A percentile compares a stretch with the other conserved stretches of the same genome.
These are phyloP conservation scores for Aquilaria malaccensis DNA, from an alignment of 345 rosid genomes.

Conservation along the genomic window DNA sequence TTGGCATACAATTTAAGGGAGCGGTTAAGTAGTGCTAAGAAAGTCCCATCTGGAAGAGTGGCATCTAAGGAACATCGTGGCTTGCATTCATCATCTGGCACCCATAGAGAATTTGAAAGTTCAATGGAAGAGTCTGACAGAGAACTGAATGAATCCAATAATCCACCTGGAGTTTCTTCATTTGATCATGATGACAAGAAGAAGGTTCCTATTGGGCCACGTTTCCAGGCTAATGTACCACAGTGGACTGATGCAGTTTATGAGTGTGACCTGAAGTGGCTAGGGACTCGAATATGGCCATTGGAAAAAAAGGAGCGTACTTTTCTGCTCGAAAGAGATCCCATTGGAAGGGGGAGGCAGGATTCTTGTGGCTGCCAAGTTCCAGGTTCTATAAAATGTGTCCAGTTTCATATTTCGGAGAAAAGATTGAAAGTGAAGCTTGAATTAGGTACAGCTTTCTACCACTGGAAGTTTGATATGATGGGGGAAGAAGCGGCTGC, in stretches of 20 bases:
- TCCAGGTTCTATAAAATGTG: slow-evolving; percentile 60
- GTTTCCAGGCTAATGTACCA: slow-evolving; percentile 68
- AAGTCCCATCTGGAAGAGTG: slow-evolving; percentile 12
- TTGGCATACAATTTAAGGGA: slow-evolving; percentile 68
- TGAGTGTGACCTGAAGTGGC: slow-evolving; percentile 66
- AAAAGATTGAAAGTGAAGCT: slow-evolving; percentile 42
- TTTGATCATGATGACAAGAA: slow-evolving; percentile 27
- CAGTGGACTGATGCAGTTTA: slow-evolving; percentile 47
- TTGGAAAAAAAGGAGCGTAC: slow-evolving; percentile 25
- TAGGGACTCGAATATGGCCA: slow-evolving; percentile 78
- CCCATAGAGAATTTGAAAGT: slow-evolving; percentile 20
- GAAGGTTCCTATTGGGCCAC: slow-evolving; percentile 47
- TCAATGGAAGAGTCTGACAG: slow-evolving; percentile 5
- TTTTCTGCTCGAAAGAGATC: slow-evolving; percentile 67
- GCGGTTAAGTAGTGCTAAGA: slow-evolving; percentile 35
- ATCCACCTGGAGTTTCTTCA: slow-evolving; percentile 23
- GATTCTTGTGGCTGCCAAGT: slow-evolving; percentile 68
- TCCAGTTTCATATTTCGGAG: slow-evolving; percentile 58
- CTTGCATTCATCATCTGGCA: slow-evolving; percentile 19
- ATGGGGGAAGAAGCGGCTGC: slow-evolving; percentile 66
- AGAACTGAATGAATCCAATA: slow-evolving; percentile 14
- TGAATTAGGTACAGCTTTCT: slow-evolving; percentile 67
- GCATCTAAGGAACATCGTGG: slow-evolving; percentile 16
- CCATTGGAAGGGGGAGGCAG: slow-evolving; percentile 80
- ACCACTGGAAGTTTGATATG: slow-evolving; percentile 46